Base-by-base conservation (phyloP, 345 rosid species). In the Hypericum perforatum region DNA sequence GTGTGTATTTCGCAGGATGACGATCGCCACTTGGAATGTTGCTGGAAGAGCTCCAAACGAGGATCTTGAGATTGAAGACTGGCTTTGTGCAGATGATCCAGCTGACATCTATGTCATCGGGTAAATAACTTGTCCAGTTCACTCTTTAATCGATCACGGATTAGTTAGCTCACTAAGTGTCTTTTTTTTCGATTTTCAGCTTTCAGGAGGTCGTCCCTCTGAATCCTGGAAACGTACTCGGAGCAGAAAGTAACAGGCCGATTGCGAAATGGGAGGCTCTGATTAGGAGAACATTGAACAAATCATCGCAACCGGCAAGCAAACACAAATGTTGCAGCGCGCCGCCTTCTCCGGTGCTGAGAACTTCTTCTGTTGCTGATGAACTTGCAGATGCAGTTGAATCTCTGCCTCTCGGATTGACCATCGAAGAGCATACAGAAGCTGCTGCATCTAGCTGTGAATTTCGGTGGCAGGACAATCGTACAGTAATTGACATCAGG, bases 161-260 rank as follows among this genome's bases (percentile, higher is more conserved):
- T n/a, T n/a, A 16, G 39, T 45, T 57, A 50, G 32, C 15, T 13
- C 39, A 32, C 41, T 12, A 10, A 41, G 56, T 61, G 39, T 39
- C 16, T 37, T 38, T 49, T 49, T 15, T 54, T 22, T 46, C 12
- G 15, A 9, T 39, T 8, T 47, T 58, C 66, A 94, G 99, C 57
- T 86, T 94, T 63, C 97, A 94, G 63, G 99, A 94, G 77, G 88
- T 94, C 12, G 99, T 94, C 58, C 97, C 99, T 39, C 48, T 94
- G 80, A 94, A 67, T 77, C 95, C 99, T 16, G 97, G 89, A 37
- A 94, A 94, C 50, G 92, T 94, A 14, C 70, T 94, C 5, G 99
- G 99, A 56, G 94, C 97, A 43, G 99, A 94, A 76, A 94, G 87
- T 50, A 65, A 52, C 64, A 73, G 82, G 58, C 99, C 97, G 8